phyloP scores from a whole-genome alignment of 2,329 filamentous ascomycete species.

The Cladophialophora carrionii region DNA sequence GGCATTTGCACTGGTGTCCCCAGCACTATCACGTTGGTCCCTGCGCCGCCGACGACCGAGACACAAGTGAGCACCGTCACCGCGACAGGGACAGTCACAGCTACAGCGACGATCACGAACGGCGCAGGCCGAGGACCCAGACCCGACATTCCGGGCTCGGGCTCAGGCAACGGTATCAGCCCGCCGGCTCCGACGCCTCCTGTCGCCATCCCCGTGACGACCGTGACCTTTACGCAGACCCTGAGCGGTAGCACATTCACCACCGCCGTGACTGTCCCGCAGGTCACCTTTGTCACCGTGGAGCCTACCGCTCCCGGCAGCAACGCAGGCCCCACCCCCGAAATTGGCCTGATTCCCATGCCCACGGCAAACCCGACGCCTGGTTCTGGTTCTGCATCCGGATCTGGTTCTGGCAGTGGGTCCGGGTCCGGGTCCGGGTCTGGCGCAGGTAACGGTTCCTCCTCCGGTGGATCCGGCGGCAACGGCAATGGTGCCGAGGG shows the following conservation, averaged over 20 bases:
- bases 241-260: constrained; percentile 37
- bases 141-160: constrained; percentile 28
- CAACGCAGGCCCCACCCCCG: constrained; percentile 3
- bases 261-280: constrained; percentile 51
- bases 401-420: neutral
- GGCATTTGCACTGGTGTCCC: constrained; percentile 78
- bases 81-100: constrained; percentile 46
- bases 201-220: constrained; percentile 43
- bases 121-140: constrained; percentile 30
- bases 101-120: constrained; percentile 41
- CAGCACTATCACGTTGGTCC: constrained; percentile 58
- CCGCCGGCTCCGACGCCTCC: neutral
- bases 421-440: neutral
- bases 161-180: constrained; percentile 9
- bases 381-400: constrained; percentile 11
- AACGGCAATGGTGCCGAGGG: neutral
- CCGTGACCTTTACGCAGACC: constrained; percentile 46
- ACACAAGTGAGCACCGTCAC: constrained; percentile 15
- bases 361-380: constrained; percentile 6
- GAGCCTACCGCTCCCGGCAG: constrained; percentile 36
- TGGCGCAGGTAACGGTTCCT: neutral
- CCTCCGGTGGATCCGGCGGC: neutral
- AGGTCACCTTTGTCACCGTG: constrained; percentile 49
- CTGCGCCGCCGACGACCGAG: constrained; percentile 52
- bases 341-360: constrained; percentile 32